Conservation (phyloP, 495 filamentous ascomycete species). For the Penicillium egyptiacum region DNA sequence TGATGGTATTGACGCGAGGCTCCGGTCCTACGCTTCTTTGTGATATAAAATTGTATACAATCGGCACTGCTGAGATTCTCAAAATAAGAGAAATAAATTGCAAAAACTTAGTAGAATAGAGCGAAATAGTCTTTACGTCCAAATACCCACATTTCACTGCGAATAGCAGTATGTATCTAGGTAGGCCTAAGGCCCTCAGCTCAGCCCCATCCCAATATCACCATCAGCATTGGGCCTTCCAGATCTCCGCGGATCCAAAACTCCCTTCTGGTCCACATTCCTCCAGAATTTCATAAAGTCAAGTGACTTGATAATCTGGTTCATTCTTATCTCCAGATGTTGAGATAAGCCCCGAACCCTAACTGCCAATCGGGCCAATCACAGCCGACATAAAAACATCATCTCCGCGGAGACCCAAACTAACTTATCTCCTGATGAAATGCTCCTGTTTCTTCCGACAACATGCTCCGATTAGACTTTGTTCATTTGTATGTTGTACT, state of each 20-base stretch:
- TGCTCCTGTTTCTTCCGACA: constrained; percentile 16
- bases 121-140: neutral
- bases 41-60: neutral
- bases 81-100: neutral
- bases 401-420: constrained; percentile 22
- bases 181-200: neutral
- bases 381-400: neutral
- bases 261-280: neutral
- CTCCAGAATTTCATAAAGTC: neutral
- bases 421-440: constrained; percentile 3
- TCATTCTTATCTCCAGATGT: constrained; percentile 6
- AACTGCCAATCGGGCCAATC: constrained; percentile 5
- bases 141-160: neutral
- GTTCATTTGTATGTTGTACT: neutral
- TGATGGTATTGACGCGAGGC: constrained; percentile 10
- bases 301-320: neutral
- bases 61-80: neutral
- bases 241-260: constrained; percentile 8
- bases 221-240: neutral
- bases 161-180: neutral
- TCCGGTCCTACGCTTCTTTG: neutral
- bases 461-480: neutral
- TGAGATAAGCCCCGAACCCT: constrained; percentile 4
- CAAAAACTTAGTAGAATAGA: neutral
- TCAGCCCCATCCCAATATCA: neutral